phyloP scores from a whole-genome alignment of 257 asterid genomes.

The Datura wrightii region DNA sequence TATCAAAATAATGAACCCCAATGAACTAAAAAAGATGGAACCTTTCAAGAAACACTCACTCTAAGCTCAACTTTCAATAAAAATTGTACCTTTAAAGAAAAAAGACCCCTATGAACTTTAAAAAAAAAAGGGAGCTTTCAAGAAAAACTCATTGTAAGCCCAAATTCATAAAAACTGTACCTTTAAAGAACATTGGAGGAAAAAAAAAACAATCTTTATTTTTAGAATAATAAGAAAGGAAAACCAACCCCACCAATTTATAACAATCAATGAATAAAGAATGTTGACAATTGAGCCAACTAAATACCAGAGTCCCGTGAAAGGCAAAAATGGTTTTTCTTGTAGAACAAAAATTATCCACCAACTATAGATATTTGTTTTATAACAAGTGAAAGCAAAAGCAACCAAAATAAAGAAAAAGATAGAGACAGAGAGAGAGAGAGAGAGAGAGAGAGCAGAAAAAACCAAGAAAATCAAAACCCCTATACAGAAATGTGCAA shows the following conservation, averaged over 20 bases:
- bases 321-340: conserved; percentile 48
- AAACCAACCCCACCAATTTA: conserved; percentile 36
- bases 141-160: not conserved
- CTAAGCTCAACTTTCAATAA: not conserved
- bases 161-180: not conserved
- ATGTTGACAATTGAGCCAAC: conserved; percentile 30
- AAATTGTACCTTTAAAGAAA: not conserved
- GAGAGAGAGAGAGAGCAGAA: no score
- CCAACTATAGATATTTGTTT: conserved; percentile 17
- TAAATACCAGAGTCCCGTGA: conserved; percentile 44
- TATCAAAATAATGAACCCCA: not conserved
- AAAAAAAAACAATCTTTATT: conserved; percentile 10
- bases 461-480: not conserved
- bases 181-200: not conserved
- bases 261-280: conserved; percentile 31
- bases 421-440: not conserved
- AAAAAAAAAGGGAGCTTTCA: not conserved
- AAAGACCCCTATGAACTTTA: not conserved
- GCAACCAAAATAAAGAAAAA: not conserved
- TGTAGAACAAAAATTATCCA: conserved; percentile 26
- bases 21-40: not conserved
- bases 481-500: not conserved
- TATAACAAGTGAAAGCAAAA: not conserved
- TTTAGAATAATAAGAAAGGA: conserved; percentile 1
- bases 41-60: not conserved